Base-by-base conservation (phyloP, 495 filamentous ascomycete species). In the Xylaria venustula region DNA sequence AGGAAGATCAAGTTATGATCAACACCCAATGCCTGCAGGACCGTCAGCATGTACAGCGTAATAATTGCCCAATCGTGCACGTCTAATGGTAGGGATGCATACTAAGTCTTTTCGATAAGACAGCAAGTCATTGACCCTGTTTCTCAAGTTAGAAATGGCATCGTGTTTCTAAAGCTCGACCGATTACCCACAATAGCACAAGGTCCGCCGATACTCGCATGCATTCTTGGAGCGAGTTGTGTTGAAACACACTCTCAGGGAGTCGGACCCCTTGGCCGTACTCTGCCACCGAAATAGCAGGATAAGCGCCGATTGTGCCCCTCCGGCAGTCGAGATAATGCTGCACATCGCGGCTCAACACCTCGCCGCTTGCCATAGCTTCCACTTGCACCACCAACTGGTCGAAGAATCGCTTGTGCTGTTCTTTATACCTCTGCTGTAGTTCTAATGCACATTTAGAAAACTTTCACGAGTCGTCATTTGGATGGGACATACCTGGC, bases 201-300 rank as follows among this genome's bases (percentile, higher is more conserved):
- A 61, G 58, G 4, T 61, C 58, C 19, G 49, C 40, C 19, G 58
- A 61, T 46, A 61, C 26, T 2, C 49, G 50, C 49, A 54, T 54
- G 25, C 49, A 48, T 46, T 61, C 58, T 17, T 61, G 49, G 9
- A 54, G 1, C 8, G 58, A 61, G 25, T 40, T 28, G 17, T 62
- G 51, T 7, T 30, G 22, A 25, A 49, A 55, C 19, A 62, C 51
- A 17, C 50, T 49, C 11, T 46, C 50, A 6, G 59, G 50, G 23
- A 55, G 41, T 5, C 49, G 1, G 26, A 48, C 34, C 25, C 42
- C 19, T 14, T 46, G 26, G 25, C n/a, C 14, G 17, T 46, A 40
- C 14, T 40, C 6, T 11, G 7, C 3, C 7, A 40, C 37, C 3
- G 14, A 8, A 15, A 40, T 8, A 15, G 37, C 37, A 40, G 37